Base-by-base conservation (phyloP, 1,284 basidiomycete species). In the Paramarasmius palmivorus region DNA sequence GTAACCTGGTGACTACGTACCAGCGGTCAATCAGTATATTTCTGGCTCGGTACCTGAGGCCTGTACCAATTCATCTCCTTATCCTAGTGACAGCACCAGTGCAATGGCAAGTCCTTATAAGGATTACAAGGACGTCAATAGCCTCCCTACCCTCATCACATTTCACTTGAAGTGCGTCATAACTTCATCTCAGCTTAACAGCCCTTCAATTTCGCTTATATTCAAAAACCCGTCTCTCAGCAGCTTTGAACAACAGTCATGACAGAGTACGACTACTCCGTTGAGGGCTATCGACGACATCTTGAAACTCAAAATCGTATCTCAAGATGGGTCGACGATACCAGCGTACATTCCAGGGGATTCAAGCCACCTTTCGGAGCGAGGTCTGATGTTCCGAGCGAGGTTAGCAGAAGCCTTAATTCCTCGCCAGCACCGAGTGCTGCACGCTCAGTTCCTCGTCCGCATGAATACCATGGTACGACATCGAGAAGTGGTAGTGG, bases 241-340 rank as follows among this genome's bases (percentile, higher is more conserved):
- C 6, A 32, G 29, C 29, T 32, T 32, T 15, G 32, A 29, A 32
- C 23, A 2, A 12, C n/a, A 32, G 35, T 22, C 39, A 58, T 58
- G 57, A 54, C 57, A 7, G 57, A 56, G 38, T 56, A 56, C 44
- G 54, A 59, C 45, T 56, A 56, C n/a, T 56, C 57, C 20, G 52
- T 44, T 26, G 54, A 59, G 44, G 55, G 47, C 19, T 56, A 59
- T 38, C 45, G 54, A 32, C 55, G 53, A 17, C 46, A 59, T 20
- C 41, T 23, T 26, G 51, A 25, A 4, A 53, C 29, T 25, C 52
- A 41, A 19, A 32, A 14, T 0, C 40, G 48, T 44, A 58, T 58
- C 19, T 52, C 57, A 19, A 51, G 38, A 46, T 58, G 57, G 57
- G 57, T 55, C 3, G 29, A 55, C 19, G 41, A 58, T 23, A 55